Base-by-base conservation (phyloP, 1,284 basidiomycete genomes). In the Leccinum griseonigrum region DNA sequence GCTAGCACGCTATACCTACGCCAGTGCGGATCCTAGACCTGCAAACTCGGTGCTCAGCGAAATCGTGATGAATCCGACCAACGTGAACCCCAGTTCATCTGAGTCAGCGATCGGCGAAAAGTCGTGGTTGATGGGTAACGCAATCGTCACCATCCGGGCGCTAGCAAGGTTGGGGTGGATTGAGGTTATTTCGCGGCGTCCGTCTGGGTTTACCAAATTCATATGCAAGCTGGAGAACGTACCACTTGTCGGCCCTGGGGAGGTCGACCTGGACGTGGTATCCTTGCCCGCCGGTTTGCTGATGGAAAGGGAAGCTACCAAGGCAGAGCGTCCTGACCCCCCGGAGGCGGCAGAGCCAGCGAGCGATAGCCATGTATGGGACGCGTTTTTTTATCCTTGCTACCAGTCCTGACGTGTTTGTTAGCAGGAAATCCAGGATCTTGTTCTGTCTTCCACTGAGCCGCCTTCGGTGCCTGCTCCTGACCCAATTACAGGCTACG, bases 1-100 rank as follows among this genome's bases (percentile, higher is more conserved):
- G 92, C 83, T 99, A 7, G 92, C 95, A 18, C 85, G 97, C 16
- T 98, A 97, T 74, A 92, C 97, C 0, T 98, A 97, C 71, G 94
- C 91, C 26, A 96, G 92, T 68, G 95, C 95, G 13, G 95, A 98
- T 71, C 94, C 97, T 0, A 87, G 93, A 56, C 95, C 96, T 1
- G 87, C 92, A 1, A 84, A 83, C 48, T 95, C 94, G 1, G 83
- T 91, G 64, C 82, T 98, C 62, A 86, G 84, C 67, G 90, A 95
- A 52, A 83, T 90, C 54, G 77, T 90, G 43, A 85, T 85, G 81
- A 85, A 84, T 61, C 80, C 86, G 0, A 68, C 57, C 6, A 69
- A 74, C 5, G 66, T 70, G 3, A 67, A 63, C 56, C 26, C 56
- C n/a, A 34, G 71, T 43, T 60, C 71, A 9, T 71, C 79, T 0